Evolutionary conservation across 257 asterid genomes (phyloP), one percentile per base, ranked within the genome.

Genomic region (Przewalskia tangutica): DNA sequence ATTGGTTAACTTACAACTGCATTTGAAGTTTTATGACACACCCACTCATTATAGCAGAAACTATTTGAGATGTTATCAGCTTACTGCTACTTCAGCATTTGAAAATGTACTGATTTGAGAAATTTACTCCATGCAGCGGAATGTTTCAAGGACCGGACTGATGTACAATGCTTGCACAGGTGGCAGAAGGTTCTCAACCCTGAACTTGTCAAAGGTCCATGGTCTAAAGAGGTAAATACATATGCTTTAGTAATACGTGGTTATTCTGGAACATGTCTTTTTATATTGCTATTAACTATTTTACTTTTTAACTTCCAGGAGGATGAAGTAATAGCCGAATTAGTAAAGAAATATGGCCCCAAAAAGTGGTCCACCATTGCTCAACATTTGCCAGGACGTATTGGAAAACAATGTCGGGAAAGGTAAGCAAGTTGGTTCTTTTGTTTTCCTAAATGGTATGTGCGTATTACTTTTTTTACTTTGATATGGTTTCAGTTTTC

Each of bases 131-230:
- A 64, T 84, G 76, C 81, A 94, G 98, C 97, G 89, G 97, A 93
- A 90, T 91, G 93, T 88, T 90, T 94, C 91, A 93, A 93, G 90
- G 98, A 93, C 81, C 90, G 97, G 63, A 89, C 93, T 77, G 97
- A 93, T 90, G 97, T 93, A 77, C 97, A 94, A 86, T 94, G 98
- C 87, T 86, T 94, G 82, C 98, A 94, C 90, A 89, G 98, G 89
- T 94, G 98, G 98, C 98, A 94, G 88, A 94, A 94, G 89, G 98
- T 94, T 88, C 92, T 94, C 36, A 89, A 94, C 87, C 98, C 98
- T 60, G 97, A 94, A 32, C 98, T 94, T 89, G 96, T 94, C 63
- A 94, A 94, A 91, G 98, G 98, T 83, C 97, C 98, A 68, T 94
- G 98, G 98, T 91, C 97, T 66, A 94, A 93, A 89, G 97, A 94